phyloP scores from a whole-genome alignment of 352 stramenopile genomes.

The Phytopythium cucurbitacearum region DNA sequence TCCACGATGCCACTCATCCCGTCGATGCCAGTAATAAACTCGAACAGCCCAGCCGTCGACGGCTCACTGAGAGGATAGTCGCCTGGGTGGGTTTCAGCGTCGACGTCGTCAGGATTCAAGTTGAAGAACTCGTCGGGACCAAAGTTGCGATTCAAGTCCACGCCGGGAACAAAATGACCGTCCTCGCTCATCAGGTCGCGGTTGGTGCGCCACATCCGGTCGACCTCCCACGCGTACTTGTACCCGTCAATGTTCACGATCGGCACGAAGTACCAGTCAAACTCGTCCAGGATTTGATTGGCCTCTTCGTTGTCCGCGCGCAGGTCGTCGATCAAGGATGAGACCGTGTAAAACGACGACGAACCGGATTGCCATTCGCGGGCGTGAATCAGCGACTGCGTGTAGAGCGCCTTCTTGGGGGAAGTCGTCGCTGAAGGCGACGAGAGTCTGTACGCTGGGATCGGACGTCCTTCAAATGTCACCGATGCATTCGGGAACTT shows the following conservation, averaged over 20 bases:
- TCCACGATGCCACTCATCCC: constrained; percentile 49
- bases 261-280: constrained; percentile 78
- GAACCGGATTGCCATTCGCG: constrained; percentile 48
- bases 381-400: constrained; percentile 59
- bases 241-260: constrained; percentile 81
- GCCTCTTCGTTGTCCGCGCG: constrained; percentile 15
- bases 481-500: constrained; percentile 45
- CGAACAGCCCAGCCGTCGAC: constrained; percentile 35
- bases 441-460: constrained; percentile 63
- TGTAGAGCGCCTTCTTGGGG: constrained; percentile 46
- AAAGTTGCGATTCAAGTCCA: constrained; percentile 79
- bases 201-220: constrained; percentile 68
- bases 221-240: constrained; percentile 56
- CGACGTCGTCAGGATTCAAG: constrained; percentile 24
- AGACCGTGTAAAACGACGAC: constrained; percentile 43
- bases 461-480: constrained; percentile 47
- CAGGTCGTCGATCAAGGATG: constrained; percentile 35
- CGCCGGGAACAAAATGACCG: constrained; percentile 29
- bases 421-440: constrained; percentile 9
- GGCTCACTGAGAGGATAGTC: constrained; percentile 54
- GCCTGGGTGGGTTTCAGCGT: constrained; percentile 56
- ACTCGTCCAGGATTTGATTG: constrained; percentile 26
- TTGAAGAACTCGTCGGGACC: constrained; percentile 58
- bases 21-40: constrained; percentile 49
- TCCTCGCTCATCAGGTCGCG: constrained; percentile 31